Base-by-base conservation (phyloP, 208 protist genomes). In the Leishmania major region DNA sequence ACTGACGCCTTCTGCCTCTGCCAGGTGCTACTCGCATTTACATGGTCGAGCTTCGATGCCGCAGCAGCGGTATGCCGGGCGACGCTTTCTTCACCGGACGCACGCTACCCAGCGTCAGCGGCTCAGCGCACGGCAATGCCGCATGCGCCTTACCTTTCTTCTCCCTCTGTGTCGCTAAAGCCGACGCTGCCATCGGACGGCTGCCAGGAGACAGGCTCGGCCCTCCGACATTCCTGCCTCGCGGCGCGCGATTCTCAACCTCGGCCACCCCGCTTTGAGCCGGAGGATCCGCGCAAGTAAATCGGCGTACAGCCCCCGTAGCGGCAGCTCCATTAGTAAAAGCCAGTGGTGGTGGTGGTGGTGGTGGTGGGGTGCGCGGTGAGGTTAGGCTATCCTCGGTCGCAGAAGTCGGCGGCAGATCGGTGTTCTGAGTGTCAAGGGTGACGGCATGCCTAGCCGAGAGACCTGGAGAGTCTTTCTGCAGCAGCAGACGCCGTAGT, bases 81-180 rank as follows among this genome's bases (percentile, higher is more conserved):
- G 84, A 90, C n/a, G 82, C 70, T 62, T 88, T 86, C 47, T 92
- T 88, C 13, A 88, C 86, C 6, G 84, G 84, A 40, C 74, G 80
- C 72, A 90, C 84, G 11, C 73, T 62, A 47, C 84, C 84, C 37
- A 83, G 70, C 66, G 79, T 82, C 25, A 88, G 55, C 51, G 75
- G 75, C 11, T 72, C 75, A 37, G 75, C 67, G 60, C 69, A 55
- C 25, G 57, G 53, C 40, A 4, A 31, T 3, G n/a, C n/a, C 19
- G 13, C 47, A 25, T 19, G n/a, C 51, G 77, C 3, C 55, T 35
- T 67, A 4, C 37, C 43, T 10, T 69, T 47, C 17, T 70, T 64
- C 1, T 77, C 60, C 40, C 28, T n/a, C 28, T 47, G 31, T 6
- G 10, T 59, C 45, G 17, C 37, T 25, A 13, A 47, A 10, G 13